A percentile compares a stretch with the other conserved stretches of the same genome.
Evolutionary conservation across 208 protist genomes (phyloP).

Genomic region (Crithidia expoeki): DNA sequence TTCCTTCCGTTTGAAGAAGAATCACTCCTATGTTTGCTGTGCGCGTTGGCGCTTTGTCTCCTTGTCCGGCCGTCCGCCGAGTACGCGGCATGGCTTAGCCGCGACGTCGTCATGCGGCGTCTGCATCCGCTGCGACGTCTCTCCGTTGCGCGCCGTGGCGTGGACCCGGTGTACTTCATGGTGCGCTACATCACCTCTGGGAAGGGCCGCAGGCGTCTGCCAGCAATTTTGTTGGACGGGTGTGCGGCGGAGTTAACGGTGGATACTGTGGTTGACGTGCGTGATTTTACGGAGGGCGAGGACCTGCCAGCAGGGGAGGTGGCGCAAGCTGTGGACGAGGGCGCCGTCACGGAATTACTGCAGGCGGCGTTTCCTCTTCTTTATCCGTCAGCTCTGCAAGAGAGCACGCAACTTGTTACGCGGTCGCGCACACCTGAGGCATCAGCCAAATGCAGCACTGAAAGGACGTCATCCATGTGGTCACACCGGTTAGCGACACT

Average conservation of each 20-base stretch:
- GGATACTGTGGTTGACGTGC: constrained; percentile 40
- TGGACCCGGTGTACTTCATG: constrained; percentile 54
- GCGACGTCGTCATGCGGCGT: constrained; percentile 6
- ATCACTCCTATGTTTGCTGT: constrained; percentile 55
- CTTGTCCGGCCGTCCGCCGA: constrained; percentile 35
- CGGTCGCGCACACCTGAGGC: too few relatives aligned
- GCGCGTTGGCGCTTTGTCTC: constrained; percentile 34
- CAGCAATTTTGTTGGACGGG: constrained; percentile 39
- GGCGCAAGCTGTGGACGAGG: background rate
- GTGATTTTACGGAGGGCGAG: constrained; percentile 45
- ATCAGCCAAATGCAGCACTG: too few relatives aligned
- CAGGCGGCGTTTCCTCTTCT: background rate
- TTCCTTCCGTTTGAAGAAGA: constrained; percentile 57
- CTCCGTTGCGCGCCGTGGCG: constrained; percentile 38
- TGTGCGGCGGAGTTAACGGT: constrained; percentile 42
- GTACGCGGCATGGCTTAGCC: constrained; percentile 31
- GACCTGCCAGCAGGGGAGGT: constrained; percentile 21
- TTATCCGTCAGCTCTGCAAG: background rate
- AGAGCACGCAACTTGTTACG: too few relatives aligned
- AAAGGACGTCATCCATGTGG: background rate
- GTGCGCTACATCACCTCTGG: constrained; percentile 52
- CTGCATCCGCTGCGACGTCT: constrained; percentile 34
- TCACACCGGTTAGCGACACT: background rate
- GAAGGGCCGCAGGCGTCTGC: constrained; percentile 47
- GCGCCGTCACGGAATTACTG: constrained; percentile 8